phyloP scores from a whole-genome alignment of 306 rosid genomes.

The Prunus dulcis region DNA sequence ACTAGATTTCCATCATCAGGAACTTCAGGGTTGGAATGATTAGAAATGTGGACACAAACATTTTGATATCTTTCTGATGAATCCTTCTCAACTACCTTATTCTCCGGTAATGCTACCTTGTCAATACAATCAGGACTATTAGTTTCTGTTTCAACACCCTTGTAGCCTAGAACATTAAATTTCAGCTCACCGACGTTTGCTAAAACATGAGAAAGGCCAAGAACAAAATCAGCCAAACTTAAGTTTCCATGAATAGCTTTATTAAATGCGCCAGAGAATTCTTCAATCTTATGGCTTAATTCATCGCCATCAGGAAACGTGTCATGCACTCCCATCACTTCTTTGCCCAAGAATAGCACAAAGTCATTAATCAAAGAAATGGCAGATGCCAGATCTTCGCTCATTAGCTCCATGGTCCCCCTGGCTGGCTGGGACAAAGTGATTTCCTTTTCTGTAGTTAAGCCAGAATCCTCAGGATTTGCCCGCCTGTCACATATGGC shows the following conservation, averaged over 20 bases:
- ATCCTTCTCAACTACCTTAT: slow-evolving; percentile 57
- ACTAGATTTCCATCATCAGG: slow-evolving; percentile 81
- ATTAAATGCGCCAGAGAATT: slow-evolving; percentile 59
- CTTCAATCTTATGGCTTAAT: slow-evolving; percentile 64
- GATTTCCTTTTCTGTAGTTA: slow-evolving; percentile 47
- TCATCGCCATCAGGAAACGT: slow-evolving; percentile 50
- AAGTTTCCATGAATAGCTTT: slow-evolving; percentile 46
- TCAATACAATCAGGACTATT: slow-evolving; percentile 93
- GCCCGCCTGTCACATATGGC: slow-evolving; percentile 55
- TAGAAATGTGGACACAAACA: slow-evolving; percentile 52
- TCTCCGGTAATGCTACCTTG: slow-evolving; percentile 89
- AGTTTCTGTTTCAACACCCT: slow-evolving; percentile 57
- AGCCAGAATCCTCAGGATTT: slow-evolving; percentile 66
- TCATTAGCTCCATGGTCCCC: slow-evolving; percentile 36
- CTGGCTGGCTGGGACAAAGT: slow-evolving; percentile 39
- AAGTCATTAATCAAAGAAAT: slow-evolving; percentile 78
- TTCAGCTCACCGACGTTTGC: slow-evolving; percentile 72
- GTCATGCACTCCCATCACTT: slow-evolving; percentile 60
- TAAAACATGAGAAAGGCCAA: slow-evolving; percentile 73
- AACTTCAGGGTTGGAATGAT: slow-evolving; percentile 72
- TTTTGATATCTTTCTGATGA: slow-evolving; percentile 56
- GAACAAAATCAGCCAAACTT: slow-evolving; percentile 65
- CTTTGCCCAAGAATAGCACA: slow-evolving; percentile 65
- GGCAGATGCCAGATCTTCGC: slow-evolving; percentile 68
- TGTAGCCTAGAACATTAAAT: slow-evolving; percentile 67